These are phyloP conservation scores for Cucurbita pepo DNA, from an alignment of 306 rosid genomes.

Conservation along the genomic window DNA sequence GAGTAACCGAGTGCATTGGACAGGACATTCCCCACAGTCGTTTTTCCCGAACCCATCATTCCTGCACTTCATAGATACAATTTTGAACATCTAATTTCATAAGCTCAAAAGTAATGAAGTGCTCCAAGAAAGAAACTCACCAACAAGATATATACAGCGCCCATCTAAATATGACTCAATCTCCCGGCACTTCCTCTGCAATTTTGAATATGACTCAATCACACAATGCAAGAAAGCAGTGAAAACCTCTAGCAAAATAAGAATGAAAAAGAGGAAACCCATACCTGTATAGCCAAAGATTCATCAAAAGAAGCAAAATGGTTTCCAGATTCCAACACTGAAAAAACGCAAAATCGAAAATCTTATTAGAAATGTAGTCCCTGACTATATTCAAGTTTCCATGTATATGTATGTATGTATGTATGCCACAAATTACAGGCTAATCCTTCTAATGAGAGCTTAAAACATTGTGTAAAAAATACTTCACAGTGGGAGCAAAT, in stretches of 20 bases:
- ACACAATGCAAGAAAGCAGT: background rate
- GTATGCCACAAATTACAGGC: background rate
- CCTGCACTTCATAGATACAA: conserved; percentile 38
- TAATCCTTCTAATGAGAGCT: background rate
- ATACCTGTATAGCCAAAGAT: conserved; percentile 26
- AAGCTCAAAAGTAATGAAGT: conserved; percentile 7
- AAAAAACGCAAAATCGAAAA: conserved; percentile 10
- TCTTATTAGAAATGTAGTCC: background rate
- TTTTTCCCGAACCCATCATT: conserved; percentile 99
- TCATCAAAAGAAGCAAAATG: conserved; percentile 19
- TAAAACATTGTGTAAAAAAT: background rate
- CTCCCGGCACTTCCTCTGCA: conserved; percentile 68
- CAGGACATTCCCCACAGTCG: conserved; percentile 85
- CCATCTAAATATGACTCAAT: conserved; percentile 58
- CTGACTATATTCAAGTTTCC: background rate
- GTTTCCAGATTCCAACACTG: conserved; percentile 29
- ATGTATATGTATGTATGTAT: background rate
- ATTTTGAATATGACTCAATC: background rate
- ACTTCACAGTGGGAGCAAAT: background rate
- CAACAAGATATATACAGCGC: conserved; percentile 90
- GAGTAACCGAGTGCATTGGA: conserved; percentile 62
- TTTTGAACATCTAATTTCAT: background rate
- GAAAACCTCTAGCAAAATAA: background rate
- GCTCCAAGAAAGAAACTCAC: conserved; percentile 42
- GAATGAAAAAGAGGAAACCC: background rate